Percentiles rank a stretch among this genome's conserved stretches.
Conservation (phyloP, 192 early-diverging fungal genomes). For the Coemansia sp. region DNA sequence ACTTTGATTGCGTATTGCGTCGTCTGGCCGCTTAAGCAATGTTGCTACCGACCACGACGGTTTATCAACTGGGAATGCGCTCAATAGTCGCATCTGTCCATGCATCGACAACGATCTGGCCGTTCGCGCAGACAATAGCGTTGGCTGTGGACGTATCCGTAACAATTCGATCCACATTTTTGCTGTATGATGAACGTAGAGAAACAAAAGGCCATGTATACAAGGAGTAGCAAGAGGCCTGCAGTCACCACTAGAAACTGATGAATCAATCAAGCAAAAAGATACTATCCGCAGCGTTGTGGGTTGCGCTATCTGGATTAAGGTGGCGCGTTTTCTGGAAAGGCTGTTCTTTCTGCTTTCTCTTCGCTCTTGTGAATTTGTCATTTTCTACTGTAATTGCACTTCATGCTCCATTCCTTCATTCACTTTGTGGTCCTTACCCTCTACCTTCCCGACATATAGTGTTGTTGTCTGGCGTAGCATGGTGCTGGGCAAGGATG, state of each 20-base stretch:
- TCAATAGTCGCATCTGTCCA: background rate
- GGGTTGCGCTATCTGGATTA: too few species aligned
- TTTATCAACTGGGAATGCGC: constrained; percentile 20
- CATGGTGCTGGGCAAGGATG: constrained; percentile 1
- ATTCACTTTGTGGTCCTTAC: background rate
- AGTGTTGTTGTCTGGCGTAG: background rate
- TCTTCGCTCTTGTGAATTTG: background rate
- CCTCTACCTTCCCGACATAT: background rate
- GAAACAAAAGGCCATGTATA: background rate
- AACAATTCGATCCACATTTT: background rate
- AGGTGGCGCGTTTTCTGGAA: too few species aligned
- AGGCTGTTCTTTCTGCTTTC: too few species aligned
- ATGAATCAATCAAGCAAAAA: too few species aligned
- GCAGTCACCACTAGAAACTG: too few species aligned
- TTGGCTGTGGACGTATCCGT: background rate
- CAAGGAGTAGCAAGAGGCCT: too few species aligned
- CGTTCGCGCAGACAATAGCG: background rate
- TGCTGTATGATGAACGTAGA: background rate
- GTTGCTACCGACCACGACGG: constrained; percentile 26
- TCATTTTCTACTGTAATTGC: background rate
- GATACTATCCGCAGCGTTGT: too few species aligned
- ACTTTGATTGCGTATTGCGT: background rate
- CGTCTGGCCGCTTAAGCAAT: constrained; percentile 17
- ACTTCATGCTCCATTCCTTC: too few species aligned
- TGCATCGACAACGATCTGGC: background rate